phyloP scores from a whole-genome alignment of 805 yeast species.

The Danielia reshetovae region DNA sequence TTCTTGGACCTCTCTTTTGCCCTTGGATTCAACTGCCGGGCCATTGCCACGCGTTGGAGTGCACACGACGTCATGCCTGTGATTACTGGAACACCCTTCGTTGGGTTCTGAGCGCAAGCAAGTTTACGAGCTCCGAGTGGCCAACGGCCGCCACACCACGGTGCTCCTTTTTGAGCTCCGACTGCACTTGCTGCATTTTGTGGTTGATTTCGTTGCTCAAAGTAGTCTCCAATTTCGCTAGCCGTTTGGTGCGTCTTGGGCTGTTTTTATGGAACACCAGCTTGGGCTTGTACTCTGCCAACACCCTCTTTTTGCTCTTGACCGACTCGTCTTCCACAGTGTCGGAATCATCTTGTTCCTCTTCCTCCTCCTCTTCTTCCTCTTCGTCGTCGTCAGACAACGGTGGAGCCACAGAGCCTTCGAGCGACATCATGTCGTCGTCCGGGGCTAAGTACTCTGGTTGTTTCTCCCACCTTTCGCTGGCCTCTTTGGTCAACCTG shows the following conservation, averaged over 20 bases:
- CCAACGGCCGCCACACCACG: conserved; percentile 8
- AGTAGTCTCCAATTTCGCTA: conserved; percentile 8
- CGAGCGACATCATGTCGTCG: not conserved
- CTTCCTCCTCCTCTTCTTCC: conserved; percentile 22
- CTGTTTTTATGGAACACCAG: conserved; percentile 4
- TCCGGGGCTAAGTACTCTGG: not conserved
- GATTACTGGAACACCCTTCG: conserved; percentile 12
- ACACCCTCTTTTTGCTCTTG: conserved; percentile 5
- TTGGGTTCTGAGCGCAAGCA: conserved; percentile 8
- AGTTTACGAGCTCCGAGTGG: conserved; percentile 11
- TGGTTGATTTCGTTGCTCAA: conserved; percentile 10
- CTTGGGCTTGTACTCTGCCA: conserved; percentile 5
- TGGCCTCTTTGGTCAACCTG: not conserved
- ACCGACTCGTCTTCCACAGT: not conserved
- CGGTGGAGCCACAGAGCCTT: not conserved
- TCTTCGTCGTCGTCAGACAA: conserved; percentile 16
- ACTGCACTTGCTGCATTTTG: conserved; percentile 11
- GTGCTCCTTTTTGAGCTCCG: conserved; percentile 9
- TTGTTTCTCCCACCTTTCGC: not conserved
- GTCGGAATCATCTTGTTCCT: conserved; percentile 3
- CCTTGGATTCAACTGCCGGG: no score
- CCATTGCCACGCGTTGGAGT: no score
- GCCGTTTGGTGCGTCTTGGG: conserved; percentile 9
- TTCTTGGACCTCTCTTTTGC: no score
- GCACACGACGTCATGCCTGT: no score